phyloP scores from a whole-genome alignment of 2,329 filamentous ascomycete genomes.

The Botrytis sinoallii region DNA sequence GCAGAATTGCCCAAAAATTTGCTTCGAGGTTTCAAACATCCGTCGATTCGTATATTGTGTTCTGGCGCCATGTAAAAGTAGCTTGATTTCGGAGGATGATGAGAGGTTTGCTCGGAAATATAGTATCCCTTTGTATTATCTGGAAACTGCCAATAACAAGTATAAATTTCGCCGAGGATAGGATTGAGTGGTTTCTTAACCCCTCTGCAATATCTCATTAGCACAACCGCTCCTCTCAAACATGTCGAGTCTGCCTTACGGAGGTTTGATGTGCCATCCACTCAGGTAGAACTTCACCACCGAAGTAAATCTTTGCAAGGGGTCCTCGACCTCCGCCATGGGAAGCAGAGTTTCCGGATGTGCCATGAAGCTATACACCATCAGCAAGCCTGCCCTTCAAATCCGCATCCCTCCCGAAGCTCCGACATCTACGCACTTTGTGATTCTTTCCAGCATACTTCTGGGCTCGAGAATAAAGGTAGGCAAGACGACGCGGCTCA shows the following conservation, averaged over 20 bases:
- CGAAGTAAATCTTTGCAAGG: constrained; percentile 82
- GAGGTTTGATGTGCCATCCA: constrained; percentile 97
- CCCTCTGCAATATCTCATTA: constrained; percentile 54
- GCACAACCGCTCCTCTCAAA: not conserved
- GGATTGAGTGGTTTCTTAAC: constrained; percentile 99
- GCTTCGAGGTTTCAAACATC: constrained; percentile 89
- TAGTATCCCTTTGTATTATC: constrained; percentile 88
- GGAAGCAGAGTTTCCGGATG: constrained; percentile 93
- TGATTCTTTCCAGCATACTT: constrained; percentile 98
- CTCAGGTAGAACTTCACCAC: constrained; percentile 98
- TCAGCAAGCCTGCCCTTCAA: constrained; percentile 21
- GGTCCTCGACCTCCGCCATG: constrained; percentile 84
- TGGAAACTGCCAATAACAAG: constrained; percentile 91
- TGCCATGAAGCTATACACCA: constrained; percentile 82
- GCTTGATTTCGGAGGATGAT: constrained; percentile 96
- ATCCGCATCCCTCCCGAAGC: not conserved
- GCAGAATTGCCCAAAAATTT: constrained; percentile 96
- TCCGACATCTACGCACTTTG: constrained; percentile 65
- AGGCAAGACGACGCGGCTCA: constrained; percentile 89
- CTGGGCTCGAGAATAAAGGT: constrained; percentile 97
- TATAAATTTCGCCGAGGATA: constrained; percentile 90
- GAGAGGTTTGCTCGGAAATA: constrained; percentile 94
- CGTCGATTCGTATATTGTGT: constrained; percentile 91
- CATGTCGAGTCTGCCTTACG: constrained; percentile 53
- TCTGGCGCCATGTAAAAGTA: constrained; percentile 98